These are phyloP conservation scores for Mortierella sp. DNA, from an alignment of 371 early-diverging fungal species.

Conservation along the genomic window DNA sequence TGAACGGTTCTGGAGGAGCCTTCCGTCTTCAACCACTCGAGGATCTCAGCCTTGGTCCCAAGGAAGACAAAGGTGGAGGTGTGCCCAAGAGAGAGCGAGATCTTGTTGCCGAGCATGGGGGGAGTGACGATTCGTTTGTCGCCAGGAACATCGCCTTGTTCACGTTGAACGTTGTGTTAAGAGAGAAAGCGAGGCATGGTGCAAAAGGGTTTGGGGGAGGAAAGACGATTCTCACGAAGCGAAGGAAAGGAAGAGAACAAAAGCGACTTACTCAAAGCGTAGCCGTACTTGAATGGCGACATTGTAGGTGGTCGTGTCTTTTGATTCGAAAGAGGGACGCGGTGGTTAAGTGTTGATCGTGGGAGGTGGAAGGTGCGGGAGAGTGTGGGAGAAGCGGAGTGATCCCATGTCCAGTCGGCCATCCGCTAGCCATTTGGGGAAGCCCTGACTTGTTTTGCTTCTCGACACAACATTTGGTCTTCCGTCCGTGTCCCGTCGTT, in stretches of 20 bases:
- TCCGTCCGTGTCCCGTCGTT: no score
- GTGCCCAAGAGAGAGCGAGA: slow-evolving; percentile 48
- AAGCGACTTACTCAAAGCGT: slow-evolving; percentile 33
- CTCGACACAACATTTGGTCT: no score
- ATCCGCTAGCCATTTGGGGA: no score
- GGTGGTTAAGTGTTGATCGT: not conserved
- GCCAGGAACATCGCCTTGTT: slow-evolving; percentile 32
- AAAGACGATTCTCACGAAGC: not conserved
- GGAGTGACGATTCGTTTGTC: slow-evolving; percentile 46
- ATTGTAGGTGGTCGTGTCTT: not conserved
- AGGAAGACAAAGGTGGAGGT: slow-evolving; percentile 50
- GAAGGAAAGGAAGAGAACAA: no score
- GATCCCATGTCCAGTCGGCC: no score
- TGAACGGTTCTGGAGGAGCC: slow-evolving; percentile 34
- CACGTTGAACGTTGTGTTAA: not conserved
- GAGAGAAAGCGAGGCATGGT: not conserved
- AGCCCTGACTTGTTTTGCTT: no score
- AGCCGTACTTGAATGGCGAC: slow-evolving; percentile 32
- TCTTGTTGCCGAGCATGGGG: slow-evolving; percentile 49
- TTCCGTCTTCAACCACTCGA: slow-evolving; percentile 45
- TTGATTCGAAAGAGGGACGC: not conserved
- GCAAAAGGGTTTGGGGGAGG: not conserved
- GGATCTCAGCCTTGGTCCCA: slow-evolving; percentile 47
- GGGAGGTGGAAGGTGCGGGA: no score
- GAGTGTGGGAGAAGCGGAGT: no score